phyloP scores from a whole-genome alignment of 768 basidiomycete genomes.

The Chalciporus pseudorubinellus region DNA sequence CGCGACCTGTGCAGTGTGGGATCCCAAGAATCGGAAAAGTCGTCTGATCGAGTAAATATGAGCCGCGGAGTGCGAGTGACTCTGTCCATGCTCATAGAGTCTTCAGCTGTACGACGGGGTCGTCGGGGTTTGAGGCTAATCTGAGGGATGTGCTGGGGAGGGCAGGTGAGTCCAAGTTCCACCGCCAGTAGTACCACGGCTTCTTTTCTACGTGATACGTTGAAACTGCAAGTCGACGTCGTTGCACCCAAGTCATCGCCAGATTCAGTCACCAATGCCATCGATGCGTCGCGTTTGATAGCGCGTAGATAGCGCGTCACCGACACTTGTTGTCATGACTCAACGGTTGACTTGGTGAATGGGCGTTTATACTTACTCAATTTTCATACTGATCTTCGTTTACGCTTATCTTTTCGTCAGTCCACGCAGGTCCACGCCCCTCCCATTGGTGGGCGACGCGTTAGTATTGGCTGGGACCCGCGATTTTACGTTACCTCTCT shows the following conservation, averaged over 20 bases:
- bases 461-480: neutral
- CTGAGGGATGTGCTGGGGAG: conserved; percentile 35
- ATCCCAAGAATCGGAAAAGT: neutral
- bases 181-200: too few relatives aligned
- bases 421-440: too few relatives aligned
- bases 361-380: too few relatives aligned
- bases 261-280: conserved; percentile 41
- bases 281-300: conserved; percentile 27
- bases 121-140: conserved; percentile 46
- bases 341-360: too few relatives aligned
- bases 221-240: conserved; percentile 51
- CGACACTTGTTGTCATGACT: too few relatives aligned
- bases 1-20: neutral
- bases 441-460: too few relatives aligned
- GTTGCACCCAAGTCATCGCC: conserved; percentile 56
- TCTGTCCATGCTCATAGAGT: too few relatives aligned
- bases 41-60: neutral
- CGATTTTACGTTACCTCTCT: conserved; percentile 13
- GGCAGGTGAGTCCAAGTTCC: conserved; percentile 22
- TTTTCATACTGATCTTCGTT: too few relatives aligned
- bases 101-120: conserved; percentile 62
- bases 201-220: conserved; percentile 44
- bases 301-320: neutral
- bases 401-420: too few relatives aligned
- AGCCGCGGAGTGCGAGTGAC: neutral